Evolutionary conservation across 441 rosid species (phyloP).

Genomic region (Iberis amara): DNA sequence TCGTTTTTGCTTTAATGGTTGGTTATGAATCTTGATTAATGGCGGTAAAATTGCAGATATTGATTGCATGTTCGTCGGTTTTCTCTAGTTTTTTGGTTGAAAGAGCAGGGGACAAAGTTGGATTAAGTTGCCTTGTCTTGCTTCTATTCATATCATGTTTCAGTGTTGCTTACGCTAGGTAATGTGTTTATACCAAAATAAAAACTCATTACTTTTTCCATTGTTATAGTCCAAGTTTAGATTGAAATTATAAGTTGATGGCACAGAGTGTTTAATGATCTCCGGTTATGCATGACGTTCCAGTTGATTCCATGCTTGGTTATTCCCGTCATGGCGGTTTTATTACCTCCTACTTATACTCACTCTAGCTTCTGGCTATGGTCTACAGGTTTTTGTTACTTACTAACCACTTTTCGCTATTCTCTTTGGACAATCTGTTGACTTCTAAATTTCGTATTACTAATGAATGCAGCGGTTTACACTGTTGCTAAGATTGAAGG

Average conservation of each 20-base stretch:
- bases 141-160: slow-evolving; percentile 45
- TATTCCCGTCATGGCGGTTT: slow-evolving; percentile 53
- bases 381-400: slow-evolving; percentile 49
- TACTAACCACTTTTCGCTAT: neutral
- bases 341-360: slow-evolving; percentile 68
- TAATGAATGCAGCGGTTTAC: slow-evolving; percentile 42
- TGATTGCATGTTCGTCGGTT: slow-evolving; percentile 77
- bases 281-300: slow-evolving; percentile 83
- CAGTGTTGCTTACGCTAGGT: slow-evolving; percentile 67
- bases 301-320: slow-evolving; percentile 70
- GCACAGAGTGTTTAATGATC: slow-evolving; percentile 93
- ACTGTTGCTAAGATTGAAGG: slow-evolving; percentile 52
- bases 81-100: slow-evolving; percentile 78
- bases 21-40: slow-evolving; percentile 21
- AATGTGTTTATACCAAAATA: slow-evolving; percentile 20
- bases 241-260: slow-evolving; percentile 46
- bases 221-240: slow-evolving; percentile 13
- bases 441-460: slow-evolving; percentile 1
- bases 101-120: slow-evolving; percentile 60
- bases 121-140: slow-evolving; percentile 52
- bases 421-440: neutral
- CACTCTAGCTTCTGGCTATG: slow-evolving; percentile 77
- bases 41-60: slow-evolving; percentile 53
- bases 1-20: neutral
- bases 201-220: neutral